Conservation (phyloP, 192 early-diverging fungal species). For the Phlyctochytrium planicorne region DNA sequence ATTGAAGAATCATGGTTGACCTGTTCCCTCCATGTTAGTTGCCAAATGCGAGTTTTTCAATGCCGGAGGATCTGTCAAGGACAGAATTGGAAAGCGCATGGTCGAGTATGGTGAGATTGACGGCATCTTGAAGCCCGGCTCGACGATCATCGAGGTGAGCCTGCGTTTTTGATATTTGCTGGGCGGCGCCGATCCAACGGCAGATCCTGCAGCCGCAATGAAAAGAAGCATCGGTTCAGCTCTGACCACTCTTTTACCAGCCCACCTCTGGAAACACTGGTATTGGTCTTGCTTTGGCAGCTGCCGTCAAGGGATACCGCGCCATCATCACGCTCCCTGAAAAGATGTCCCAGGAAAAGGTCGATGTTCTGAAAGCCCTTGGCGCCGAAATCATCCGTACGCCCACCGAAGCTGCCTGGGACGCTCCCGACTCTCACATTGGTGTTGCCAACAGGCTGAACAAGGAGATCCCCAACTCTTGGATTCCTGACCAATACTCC, state of each 20-base stretch:
- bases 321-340: constrained; percentile 98
- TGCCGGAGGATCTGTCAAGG: constrained; percentile 98
- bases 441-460: constrained; percentile 90
- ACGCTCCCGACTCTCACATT: constrained; percentile 98
- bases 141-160: constrained; percentile 85
- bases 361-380: constrained; percentile 95
- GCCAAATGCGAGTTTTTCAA: constrained; percentile 99
- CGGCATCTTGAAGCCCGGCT: constrained; percentile 87
- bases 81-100: constrained; percentile 97
- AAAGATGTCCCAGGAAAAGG: constrained; percentile 99
- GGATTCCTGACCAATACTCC: constrained; percentile 96
- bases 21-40: constrained; percentile 25
- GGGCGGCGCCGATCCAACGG: too few relatives aligned
- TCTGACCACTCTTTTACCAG: too few relatives aligned
- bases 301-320: constrained; percentile 98
- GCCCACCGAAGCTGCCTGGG: constrained; percentile 99
- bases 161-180: background rate
- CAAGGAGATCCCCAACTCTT: constrained; percentile 92
- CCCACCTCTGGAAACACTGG: constrained; percentile 99
- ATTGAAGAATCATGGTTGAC: background rate
- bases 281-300: constrained; percentile 95
- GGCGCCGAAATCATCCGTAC: constrained; percentile 98
- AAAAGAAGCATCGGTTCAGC: background rate
- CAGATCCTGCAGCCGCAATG: background rate
- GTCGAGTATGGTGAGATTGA: constrained; percentile 91